These are phyloP conservation scores for Capronia coronata DNA, from an alignment of 2,329 filamentous ascomycete species.

Conservation along the genomic window DNA sequence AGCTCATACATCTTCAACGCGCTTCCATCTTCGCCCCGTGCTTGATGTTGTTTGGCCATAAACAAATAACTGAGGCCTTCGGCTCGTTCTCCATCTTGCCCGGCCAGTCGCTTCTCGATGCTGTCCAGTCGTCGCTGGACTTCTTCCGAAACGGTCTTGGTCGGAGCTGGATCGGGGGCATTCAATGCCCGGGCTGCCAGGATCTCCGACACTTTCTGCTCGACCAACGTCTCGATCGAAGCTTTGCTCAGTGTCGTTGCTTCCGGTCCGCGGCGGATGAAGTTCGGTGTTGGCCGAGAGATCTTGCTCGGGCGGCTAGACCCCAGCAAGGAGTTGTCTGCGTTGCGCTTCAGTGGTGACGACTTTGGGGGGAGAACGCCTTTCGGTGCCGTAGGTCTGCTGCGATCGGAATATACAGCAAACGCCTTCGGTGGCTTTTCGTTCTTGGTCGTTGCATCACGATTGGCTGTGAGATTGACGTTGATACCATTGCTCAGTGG, in stretches of 20 bases:
- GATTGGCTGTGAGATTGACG: slow-evolving; percentile 54
- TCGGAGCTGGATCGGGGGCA: slow-evolving; percentile 32
- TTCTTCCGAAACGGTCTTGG: slow-evolving; percentile 61
- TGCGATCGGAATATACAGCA: slow-evolving; percentile 74
- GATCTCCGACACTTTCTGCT: slow-evolving; percentile 85
- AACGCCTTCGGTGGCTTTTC: slow-evolving; percentile 76
- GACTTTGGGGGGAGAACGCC: slow-evolving; percentile 35
- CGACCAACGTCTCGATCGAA: slow-evolving; percentile 83
- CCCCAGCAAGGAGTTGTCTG: slow-evolving; percentile 30
- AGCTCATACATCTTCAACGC: slow-evolving; percentile 81
- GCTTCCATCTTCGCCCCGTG: slow-evolving; percentile 68
- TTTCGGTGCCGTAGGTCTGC: slow-evolving; percentile 38
- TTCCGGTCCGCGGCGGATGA: slow-evolving; percentile 25
- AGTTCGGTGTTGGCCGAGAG: slow-evolving; percentile 28
- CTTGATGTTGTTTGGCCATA: slow-evolving; percentile 88
- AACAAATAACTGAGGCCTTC: slow-evolving; percentile 79
- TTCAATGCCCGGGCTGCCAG: slow-evolving; percentile 54
- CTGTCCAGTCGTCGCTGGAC: slow-evolving; percentile 75
- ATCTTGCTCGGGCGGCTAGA: slow-evolving; percentile 44
- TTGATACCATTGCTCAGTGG: slow-evolving; percentile 71
- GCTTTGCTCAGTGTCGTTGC: slow-evolving; percentile 46
- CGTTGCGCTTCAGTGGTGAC: slow-evolving; percentile 36
- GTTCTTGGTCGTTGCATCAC: slow-evolving; percentile 48
- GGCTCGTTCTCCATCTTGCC: slow-evolving; percentile 65
- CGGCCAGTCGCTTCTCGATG: slow-evolving; percentile 78